Conservation (phyloP, 139 green algal species). For the Closterium sp. region DNA sequence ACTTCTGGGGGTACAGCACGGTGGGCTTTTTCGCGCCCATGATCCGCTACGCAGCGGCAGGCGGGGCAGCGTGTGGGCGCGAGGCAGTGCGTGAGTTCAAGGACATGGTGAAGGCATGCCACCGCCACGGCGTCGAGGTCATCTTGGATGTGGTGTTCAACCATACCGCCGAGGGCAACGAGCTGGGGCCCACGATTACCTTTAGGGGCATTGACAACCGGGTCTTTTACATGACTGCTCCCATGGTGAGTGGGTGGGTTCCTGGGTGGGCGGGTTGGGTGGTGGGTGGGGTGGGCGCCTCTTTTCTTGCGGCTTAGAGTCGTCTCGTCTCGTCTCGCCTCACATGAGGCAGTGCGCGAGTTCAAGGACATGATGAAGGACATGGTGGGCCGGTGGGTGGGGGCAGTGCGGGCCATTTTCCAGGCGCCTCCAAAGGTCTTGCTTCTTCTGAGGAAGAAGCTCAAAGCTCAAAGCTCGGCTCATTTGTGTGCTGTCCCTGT, state of each 20-base stretch:
- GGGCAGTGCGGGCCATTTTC: slow-evolving; percentile 50
- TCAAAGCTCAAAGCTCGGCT: no score
- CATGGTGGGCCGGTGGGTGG: slow-evolving; percentile 66
- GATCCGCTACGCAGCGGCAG: slow-evolving; percentile 68
- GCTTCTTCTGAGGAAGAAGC: no score
- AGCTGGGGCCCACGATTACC: slow-evolving; percentile 82
- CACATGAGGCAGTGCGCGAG: slow-evolving; percentile 61
- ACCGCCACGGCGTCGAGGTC: slow-evolving; percentile 94
- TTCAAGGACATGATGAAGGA: slow-evolving; percentile 93
- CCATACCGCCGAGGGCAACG: slow-evolving; percentile 97
- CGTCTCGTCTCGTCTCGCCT: no score
- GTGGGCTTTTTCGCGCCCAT: slow-evolving; percentile 95
- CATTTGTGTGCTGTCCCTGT: no score
- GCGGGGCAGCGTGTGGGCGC: slow-evolving; percentile 40
- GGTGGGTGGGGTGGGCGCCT: slow-evolving; percentile 34
- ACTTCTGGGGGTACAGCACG: slow-evolving; percentile 99
- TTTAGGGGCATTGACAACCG: slow-evolving; percentile 97
- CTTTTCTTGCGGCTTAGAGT: no score
- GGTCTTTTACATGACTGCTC: slow-evolving; percentile 94
- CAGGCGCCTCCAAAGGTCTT: no score
- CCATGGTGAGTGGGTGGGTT: neutral
- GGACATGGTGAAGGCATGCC: slow-evolving; percentile 78
- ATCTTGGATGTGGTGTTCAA: slow-evolving; percentile 99
- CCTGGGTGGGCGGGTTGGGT: slow-evolving; percentile 83
- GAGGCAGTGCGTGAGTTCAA: slow-evolving; percentile 84